phyloP scores from a whole-genome alignment of 108 stramenopile genomes.

The Schizochytrium sp. region DNA sequence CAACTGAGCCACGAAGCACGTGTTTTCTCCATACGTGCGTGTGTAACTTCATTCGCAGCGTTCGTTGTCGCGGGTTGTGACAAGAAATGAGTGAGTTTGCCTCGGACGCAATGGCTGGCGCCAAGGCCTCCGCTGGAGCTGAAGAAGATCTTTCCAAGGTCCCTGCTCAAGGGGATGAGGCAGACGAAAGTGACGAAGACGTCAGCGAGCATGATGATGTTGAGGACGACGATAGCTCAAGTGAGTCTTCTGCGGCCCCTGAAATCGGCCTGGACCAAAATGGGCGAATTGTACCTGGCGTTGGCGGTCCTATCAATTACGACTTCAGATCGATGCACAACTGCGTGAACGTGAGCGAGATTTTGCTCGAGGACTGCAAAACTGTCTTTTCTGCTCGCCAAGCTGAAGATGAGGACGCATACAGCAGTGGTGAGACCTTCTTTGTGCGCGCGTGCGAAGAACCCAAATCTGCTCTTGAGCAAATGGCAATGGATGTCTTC shows the following conservation, averaged over 20 bases:
- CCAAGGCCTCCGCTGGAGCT: not conserved
- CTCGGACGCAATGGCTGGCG: not conserved
- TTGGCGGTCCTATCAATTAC: constrained; percentile 8
- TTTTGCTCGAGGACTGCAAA: constrained; percentile 35
- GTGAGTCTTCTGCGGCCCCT: constrained; percentile 7
- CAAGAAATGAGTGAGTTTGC: not conserved
- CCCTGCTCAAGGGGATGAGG: not conserved
- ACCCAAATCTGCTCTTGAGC: constrained; percentile 55
- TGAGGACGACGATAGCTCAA: constrained; percentile 5
- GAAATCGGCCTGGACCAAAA: constrained; percentile 57
- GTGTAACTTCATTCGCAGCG: too few relatives aligned
- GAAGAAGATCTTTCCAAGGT: not conserved
- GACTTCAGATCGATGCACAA: constrained; percentile 25
- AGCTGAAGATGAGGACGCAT: constrained; percentile 52
- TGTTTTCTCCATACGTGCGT: too few relatives aligned
- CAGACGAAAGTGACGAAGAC: not conserved
- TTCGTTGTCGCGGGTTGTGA: not conserved
- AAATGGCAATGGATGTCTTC: constrained; percentile 62
- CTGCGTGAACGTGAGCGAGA: constrained; percentile 14
- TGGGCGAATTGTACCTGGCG: constrained; percentile 43
- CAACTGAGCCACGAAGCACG: too few relatives aligned
- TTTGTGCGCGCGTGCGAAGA: constrained; percentile 59
- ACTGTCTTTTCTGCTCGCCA: constrained; percentile 52
- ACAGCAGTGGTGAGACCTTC: constrained; percentile 63
- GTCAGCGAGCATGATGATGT: not conserved